A percentile compares a stretch with the other conserved stretches of the same genome.
These are phyloP conservation scores for Parafenestella ontariensis DNA, from an alignment of 2,329 filamentous ascomycete genomes.

Conservation along the genomic window DNA sequence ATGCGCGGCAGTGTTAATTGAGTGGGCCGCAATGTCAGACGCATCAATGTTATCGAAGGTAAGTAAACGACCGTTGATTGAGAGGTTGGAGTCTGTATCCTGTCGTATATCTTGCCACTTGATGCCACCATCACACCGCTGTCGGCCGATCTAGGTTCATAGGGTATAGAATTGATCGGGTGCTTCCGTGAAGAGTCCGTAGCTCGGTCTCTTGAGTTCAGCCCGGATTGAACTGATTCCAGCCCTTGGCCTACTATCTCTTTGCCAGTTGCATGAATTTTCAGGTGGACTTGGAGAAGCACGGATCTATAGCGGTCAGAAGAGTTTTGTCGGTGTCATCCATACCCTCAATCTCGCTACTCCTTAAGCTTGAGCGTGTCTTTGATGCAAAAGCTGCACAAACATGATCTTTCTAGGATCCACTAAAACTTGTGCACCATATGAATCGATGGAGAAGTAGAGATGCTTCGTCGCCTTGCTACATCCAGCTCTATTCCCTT, in stretches of 20 bases:
- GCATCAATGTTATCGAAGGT: slow-evolving; percentile 48
- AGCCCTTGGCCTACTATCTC: too few species aligned
- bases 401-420: neutral
- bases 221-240: slow-evolving; percentile 19
- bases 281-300: too few species aligned
- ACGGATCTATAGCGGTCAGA: too few species aligned
- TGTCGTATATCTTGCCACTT: slow-evolving; percentile 38
- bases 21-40: slow-evolving; percentile 48
- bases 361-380: neutral
- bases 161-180: slow-evolving; percentile 44
- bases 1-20: slow-evolving; percentile 39
- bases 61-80: slow-evolving; percentile 21
- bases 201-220: slow-evolving; percentile 30
- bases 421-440: neutral
- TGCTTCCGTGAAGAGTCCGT: slow-evolving; percentile 47
- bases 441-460: neutral
- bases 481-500: neutral
- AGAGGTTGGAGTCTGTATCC: slow-evolving; percentile 11
- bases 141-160: slow-evolving; percentile 42
- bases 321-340: too few species aligned
- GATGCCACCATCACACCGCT: slow-evolving; percentile 49
- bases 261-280: too few species aligned
- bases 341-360: too few species aligned
- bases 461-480: neutral
- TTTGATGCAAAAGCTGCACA: neutral